These are phyloP conservation scores for Tricholoma sp. DNA, from an alignment of 768 basidiomycete genomes.

Conservation along the genomic window DNA sequence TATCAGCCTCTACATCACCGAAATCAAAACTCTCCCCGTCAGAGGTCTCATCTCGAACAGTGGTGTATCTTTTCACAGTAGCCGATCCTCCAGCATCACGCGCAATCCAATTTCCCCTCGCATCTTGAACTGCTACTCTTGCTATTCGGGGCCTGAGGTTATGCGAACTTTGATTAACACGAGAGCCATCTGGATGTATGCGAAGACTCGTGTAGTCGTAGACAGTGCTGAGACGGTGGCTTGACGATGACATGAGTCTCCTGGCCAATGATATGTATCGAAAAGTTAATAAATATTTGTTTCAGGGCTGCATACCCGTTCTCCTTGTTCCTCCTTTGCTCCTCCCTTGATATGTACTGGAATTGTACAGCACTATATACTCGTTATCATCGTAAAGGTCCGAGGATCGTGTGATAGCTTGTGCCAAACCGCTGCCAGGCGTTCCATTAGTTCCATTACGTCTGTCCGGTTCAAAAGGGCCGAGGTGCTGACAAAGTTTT, in stretches of 20 bases:
- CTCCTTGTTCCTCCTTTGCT: no score
- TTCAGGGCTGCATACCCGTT: background rate
- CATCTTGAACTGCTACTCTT: conserved; percentile 33
- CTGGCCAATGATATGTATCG: no score
- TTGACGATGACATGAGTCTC: conserved; percentile 15
- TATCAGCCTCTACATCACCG: background rate
- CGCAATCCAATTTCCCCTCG: conserved; percentile 60
- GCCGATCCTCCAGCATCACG: conserved; percentile 55
- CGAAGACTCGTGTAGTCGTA: conserved; percentile 65
- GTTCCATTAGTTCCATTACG: no score
- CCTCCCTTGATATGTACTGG: no score
- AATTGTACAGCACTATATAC: no score
- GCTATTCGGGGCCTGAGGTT: conserved; percentile 31
- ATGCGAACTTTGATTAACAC: conserved; percentile 42
- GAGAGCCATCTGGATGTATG: conserved; percentile 58
- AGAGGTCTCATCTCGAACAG: conserved; percentile 13
- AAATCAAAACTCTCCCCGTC: conserved; percentile 8
- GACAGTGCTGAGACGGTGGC: conserved; percentile 45
- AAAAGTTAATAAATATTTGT: background rate
- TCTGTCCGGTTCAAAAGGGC: no score
- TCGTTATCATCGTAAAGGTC: no score
- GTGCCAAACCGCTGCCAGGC: no score
- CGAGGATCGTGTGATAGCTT: no score
- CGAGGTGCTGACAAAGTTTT: no score
- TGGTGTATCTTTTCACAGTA: conserved; percentile 31